These are phyloP conservation scores for Stenogyne calaminthoides DNA, from an alignment of 305 asterid species.

Conservation along the genomic window DNA sequence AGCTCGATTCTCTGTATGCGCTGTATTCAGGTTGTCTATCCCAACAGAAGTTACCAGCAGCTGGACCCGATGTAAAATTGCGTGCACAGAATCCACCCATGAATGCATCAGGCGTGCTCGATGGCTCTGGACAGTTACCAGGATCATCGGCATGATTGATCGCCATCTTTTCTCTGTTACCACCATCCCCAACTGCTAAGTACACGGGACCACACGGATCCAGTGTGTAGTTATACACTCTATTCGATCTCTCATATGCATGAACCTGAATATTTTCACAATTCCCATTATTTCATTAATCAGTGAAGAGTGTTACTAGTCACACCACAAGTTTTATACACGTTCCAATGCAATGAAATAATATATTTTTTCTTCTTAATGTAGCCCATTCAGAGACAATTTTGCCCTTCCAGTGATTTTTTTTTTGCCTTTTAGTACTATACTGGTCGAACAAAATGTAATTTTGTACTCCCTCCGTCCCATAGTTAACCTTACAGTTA, in stretches of 20 bases:
- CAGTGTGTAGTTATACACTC: constrained; percentile 83
- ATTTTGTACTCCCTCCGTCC: too few species aligned
- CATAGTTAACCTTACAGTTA: too few species aligned
- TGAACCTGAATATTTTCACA: constrained; percentile 57
- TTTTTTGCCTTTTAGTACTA: too few species aligned
- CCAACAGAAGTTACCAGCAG: constrained; percentile 93
- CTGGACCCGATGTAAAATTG: constrained; percentile 90
- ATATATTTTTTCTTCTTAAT: too few species aligned
- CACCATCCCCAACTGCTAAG: constrained; percentile 88
- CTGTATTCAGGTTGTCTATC: constrained; percentile 89
- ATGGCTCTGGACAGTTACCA: constrained; percentile 76
- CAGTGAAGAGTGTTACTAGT: neutral
- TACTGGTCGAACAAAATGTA: too few species aligned
- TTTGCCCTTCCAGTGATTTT: too few species aligned
- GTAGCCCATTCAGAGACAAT: too few species aligned
- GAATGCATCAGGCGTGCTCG: constrained; percentile 66
- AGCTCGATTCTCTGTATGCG: constrained; percentile 86
- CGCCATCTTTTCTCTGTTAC: constrained; percentile 94
- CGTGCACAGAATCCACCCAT: constrained; percentile 90
- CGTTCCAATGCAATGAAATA: too few species aligned
- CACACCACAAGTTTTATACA: too few species aligned
- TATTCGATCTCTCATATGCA: constrained; percentile 92
- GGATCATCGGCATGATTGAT: constrained; percentile 74
- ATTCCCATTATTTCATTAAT: neutral
- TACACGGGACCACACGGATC: constrained; percentile 90